Conservation (phyloP, 1,284 basidiomycete genomes). For the Dichomitus squalens region DNA sequence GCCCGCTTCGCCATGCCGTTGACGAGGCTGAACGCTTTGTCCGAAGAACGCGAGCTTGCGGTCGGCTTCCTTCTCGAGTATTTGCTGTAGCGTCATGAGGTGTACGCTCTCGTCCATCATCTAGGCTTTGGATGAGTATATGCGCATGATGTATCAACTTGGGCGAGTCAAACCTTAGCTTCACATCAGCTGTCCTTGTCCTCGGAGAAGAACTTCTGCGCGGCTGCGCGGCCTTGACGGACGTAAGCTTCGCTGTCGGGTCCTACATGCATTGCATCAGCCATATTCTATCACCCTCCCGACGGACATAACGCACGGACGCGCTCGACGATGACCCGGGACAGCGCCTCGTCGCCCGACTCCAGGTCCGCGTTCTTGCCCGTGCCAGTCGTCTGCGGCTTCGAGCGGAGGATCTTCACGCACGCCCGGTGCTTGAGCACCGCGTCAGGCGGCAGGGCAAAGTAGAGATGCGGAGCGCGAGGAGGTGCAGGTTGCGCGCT, state of each 20-base stretch:
- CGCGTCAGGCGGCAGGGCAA: constrained; percentile 81
- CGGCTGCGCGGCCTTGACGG: constrained; percentile 79
- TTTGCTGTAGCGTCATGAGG: constrained; percentile 80
- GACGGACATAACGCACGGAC: constrained; percentile 42
- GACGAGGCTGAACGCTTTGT: constrained; percentile 77
- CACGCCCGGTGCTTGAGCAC: constrained; percentile 97
- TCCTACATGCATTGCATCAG: constrained; percentile 49
- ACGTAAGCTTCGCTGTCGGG: constrained; percentile 66
- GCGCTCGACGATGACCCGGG: constrained; percentile 77
- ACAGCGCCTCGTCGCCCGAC: constrained; percentile 77
- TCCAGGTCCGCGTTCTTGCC: constrained; percentile 56
- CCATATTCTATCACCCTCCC: background rate
- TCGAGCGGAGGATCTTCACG: constrained; percentile 83
- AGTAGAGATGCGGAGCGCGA: constrained; percentile 93
- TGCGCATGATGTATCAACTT: background rate
- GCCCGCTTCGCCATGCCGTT: constrained; percentile 84
- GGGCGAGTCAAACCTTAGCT: constrained; percentile 65
- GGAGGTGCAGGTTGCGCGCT: constrained; percentile 86
- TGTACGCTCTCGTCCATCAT: constrained; percentile 88
- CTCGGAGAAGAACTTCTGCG: constrained; percentile 92
- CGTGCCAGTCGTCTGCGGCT: constrained; percentile 52
- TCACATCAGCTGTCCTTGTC: constrained; percentile 92
- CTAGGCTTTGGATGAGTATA: constrained; percentile 40
- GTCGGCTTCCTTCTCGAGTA: constrained; percentile 85
- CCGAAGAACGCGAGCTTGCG: constrained; percentile 80